A percentile compares a stretch with the other conserved stretches of the same genome.
These are phyloP conservation scores for Dactylellina haptotyla DNA, from an alignment of 2,329 filamentous ascomycete species.

Conservation along the genomic window DNA sequence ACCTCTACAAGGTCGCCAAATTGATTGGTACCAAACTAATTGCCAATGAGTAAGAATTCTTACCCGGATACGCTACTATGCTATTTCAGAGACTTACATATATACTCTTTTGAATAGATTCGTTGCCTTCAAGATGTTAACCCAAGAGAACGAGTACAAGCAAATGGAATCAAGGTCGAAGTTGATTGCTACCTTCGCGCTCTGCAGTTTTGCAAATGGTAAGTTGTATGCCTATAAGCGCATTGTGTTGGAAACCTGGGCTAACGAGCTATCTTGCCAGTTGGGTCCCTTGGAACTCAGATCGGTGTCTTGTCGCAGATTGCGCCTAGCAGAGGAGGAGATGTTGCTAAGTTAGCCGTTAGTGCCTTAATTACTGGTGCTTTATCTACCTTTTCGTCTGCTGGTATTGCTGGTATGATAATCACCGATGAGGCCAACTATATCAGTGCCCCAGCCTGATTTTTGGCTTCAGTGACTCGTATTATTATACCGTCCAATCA, in stretches of 20 bases:
- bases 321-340: slow-evolving; percentile 65
- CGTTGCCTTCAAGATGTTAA: slow-evolving; percentile 57
- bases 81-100: neutral
- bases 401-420: slow-evolving; percentile 64
- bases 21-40: slow-evolving; percentile 88
- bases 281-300: slow-evolving; percentile 66
- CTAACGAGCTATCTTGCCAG: slow-evolving; percentile 18
- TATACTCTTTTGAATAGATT: slow-evolving; percentile 37
- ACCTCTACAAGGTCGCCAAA: slow-evolving; percentile 76
- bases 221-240: neutral
- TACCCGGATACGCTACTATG: no score
- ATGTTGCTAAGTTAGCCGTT: slow-evolving; percentile 65
- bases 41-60: slow-evolving; percentile 61
- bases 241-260: neutral
- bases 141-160: slow-evolving; percentile 53
- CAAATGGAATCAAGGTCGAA: slow-evolving; percentile 60
- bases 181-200: slow-evolving; percentile 67
- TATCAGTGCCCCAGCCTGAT: slow-evolving; percentile 11
- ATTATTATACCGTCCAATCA: no score
- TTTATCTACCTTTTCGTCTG: slow-evolving; percentile 65
- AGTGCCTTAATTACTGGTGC: slow-evolving; percentile 66
- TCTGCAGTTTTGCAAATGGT: slow-evolving; percentile 67
- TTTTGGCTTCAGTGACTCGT: neutral
- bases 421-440: slow-evolving; percentile 60
- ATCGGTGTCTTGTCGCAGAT: slow-evolving; percentile 67